phyloP scores from a whole-genome alignment of 495 filamentous ascomycete species.

The Aspergillus asperescens region DNA sequence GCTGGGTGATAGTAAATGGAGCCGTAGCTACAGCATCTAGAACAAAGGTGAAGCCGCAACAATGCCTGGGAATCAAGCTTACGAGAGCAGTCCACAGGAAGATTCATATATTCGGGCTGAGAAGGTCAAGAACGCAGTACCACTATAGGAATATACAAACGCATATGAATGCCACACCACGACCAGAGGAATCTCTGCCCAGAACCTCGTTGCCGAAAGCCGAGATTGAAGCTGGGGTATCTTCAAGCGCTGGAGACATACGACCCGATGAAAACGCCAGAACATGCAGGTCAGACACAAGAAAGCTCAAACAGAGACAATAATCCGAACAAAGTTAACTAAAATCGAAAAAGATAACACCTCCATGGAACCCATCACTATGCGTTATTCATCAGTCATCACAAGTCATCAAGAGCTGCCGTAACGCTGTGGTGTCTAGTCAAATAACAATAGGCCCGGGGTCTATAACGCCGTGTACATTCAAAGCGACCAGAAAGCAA shows the following conservation, averaged over 20 bases:
- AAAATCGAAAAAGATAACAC: conserved; percentile 18
- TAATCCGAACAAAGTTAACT: conserved; percentile 21
- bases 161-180: conserved; percentile 24
- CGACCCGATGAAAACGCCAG: conserved; percentile 31
- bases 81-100: too few species aligned
- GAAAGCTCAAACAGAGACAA: too few species aligned
- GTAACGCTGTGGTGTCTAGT: conserved; percentile 14
- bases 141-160: conserved; percentile 9
- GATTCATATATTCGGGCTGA: neutral
- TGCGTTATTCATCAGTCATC: conserved; percentile 44
- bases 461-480: conserved; percentile 20
- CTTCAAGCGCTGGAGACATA: conserved; percentile 33
- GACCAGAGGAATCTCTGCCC: conserved; percentile 29
- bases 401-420: conserved; percentile 32
- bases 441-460: conserved; percentile 17
- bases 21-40: neutral
- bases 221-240: conserved; percentile 41
- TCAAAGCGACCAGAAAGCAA: conserved; percentile 6
- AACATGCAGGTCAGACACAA: conserved; percentile 26
- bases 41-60: neutral
- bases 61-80: neutral
- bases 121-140: neutral
- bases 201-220: conserved; percentile 32
- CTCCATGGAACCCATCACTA: conserved; percentile 21
- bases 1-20: neutral